Evolutionary conservation across 1,284 basidiomycete genomes (phyloP), one percentile per base, ranked within the genome.

Genomic region (Malassezia restricta): DNA sequence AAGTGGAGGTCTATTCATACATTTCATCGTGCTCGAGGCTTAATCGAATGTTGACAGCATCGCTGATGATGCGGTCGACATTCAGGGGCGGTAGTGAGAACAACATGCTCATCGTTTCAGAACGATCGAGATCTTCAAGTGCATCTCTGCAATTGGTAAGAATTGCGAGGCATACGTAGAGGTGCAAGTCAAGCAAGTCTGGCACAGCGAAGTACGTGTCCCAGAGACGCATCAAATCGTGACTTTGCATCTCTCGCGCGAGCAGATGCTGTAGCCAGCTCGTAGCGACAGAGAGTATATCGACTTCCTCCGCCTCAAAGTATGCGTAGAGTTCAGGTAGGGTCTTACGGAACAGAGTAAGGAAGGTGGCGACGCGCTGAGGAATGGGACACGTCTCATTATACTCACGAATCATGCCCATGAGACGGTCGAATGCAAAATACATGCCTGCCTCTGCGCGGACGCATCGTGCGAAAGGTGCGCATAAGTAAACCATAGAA

Each of bases 281-380:
- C 9, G 63, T 67, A 6, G 67, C 68, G 7, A 73, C 59, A 1
- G 64, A 62, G 28, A 66, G 63, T 14, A 73, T 56, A 43, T 74
- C 70, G 6, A 74, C 66, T 40, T 65, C 70, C 41, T 74, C 73
- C 47, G 72, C 70, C 40, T 74, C 73, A 55, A 74, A 74, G 61
- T 74, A 74, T 2, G 62, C 58, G 40, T 66, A 59, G n/a, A 74
- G 62, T 41, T 74, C 71, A 9, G 73, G 73, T 5, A 74, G 51
- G 11, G 71, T 68, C 8, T 61, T 64, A 0, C 71, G 62, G 42
- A 74, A 71, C 3, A 74, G 62, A 9, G 70, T 68, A 7, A 74
- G 56, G 37, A 74, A 74, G n/a, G 64, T 64, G 0, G 72, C 63
- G 3, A 74, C 64, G 17, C 65, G 63, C 3, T 54, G 56, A 3